Evolutionary conservation across 306 rosid genomes (phyloP), one percentile per base, ranked within the genome.

Genomic region (Rosa chinensis): DNA sequence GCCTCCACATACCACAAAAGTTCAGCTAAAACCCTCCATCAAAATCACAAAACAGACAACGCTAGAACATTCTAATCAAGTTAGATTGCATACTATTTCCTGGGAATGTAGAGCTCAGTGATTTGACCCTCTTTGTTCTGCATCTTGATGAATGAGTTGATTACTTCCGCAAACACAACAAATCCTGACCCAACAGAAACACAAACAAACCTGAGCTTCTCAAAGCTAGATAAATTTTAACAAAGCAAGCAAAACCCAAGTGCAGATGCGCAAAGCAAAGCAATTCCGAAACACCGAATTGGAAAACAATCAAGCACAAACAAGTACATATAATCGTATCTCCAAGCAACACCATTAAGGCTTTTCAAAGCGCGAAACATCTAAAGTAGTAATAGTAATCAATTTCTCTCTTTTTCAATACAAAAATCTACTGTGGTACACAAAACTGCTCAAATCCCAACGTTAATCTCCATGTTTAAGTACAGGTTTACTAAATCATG

Each of bases 91-190:
- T 82, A 90, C 92, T 91, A 90, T 81, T 90, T 90, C 66, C 95
- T 81, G 16, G 92, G 95, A 72, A 91, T 80, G 77, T 91, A 91
- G 25, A 91, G 91, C 62, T 87, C 91, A 0, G 93, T 91, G 84
- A 91, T 78, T 5, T 80, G 70, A 0, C 93, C 92, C 42, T 90
- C 95, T 45, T 89, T 89, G 82, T 89, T 89, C 80, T 89, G 89
- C 91, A 87, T 89, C 61, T 78, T 87, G 70, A 23, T 2, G 10
- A 13, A 5, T 23, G 56, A 66, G 28, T 40, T 8, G 74, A 43
- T 72, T 66, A 66, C 75, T 78, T 47, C 18, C 49, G 70, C 72
- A 44, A 61, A 58, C 20, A 68, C 64, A 44, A 61, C 45, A 18
- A 71, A 47, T 61, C 78, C 72, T 68, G 42, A 63, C 1, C 55